phyloP scores from a whole-genome alignment of 2,329 filamentous ascomycete genomes.

The Hymenoscyphus occultus region DNA sequence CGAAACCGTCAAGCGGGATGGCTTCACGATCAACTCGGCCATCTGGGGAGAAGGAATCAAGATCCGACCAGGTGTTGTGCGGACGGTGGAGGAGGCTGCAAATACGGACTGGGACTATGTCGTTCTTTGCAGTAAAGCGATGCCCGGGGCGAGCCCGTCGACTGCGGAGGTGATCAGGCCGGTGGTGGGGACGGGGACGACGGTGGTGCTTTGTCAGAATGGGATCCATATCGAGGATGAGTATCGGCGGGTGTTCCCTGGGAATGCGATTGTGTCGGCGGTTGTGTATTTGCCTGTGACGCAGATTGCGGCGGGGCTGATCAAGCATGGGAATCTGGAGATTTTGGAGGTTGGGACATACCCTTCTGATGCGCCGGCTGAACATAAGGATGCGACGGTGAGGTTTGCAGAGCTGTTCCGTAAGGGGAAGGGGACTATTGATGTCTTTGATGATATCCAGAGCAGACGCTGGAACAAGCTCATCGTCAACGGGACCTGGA shows the following conservation, averaged over 20 bases:
- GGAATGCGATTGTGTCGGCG: conserved; percentile 52
- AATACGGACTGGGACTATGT: conserved; percentile 25
- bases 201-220: conserved; percentile 60
- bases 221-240: conserved; percentile 59
- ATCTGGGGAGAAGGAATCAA: conserved; percentile 20
- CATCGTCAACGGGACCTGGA: conserved; percentile 59
- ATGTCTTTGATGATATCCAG: conserved; percentile 54
- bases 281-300: conserved; percentile 51
- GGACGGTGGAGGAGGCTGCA: conserved; percentile 20
- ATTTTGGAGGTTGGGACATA: conserved; percentile 48
- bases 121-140: conserved; percentile 23
- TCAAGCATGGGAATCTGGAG: conserved; percentile 51
- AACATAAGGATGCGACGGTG: conserved; percentile 13
- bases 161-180: conserved; percentile 27
- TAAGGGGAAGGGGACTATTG: conserved; percentile 44
- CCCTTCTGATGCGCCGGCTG: conserved; percentile 12
- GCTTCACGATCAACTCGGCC: conserved; percentile 25
- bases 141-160: conserved; percentile 21
- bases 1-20: conserved; percentile 24
- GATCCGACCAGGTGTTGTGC: conserved; percentile 22
- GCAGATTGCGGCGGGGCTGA: conserved; percentile 47
- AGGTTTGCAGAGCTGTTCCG: conserved; percentile 32
- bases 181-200: conserved; percentile 44
- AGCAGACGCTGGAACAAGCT: conserved; percentile 58
- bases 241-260: conserved; percentile 47